Evolutionary conservation across 2,329 filamentous ascomycete species (phyloP), one percentile per base, ranked within the genome.

Genomic region (Zasmidium cellare): DNA sequence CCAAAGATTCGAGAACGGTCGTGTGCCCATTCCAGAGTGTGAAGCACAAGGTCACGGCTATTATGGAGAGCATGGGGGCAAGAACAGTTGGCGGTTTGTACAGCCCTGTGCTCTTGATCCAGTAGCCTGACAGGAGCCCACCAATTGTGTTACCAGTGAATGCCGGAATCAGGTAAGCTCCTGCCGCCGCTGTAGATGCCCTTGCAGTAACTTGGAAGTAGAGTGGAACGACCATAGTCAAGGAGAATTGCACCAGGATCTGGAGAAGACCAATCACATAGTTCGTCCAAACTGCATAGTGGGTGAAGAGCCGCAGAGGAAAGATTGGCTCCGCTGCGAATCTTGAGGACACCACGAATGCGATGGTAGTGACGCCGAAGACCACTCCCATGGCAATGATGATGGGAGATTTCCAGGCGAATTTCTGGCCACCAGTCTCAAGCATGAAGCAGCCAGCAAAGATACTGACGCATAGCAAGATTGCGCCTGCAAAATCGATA

Each of bases 71-170:
- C 0, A 82, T 51, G 0, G 82, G 79, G 0, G 83, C 80, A 0
- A 83, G 51, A 0, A 84, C 74, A 0, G 85, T 75, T 0, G 86
- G 75, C 0, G 69, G 61, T 58, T 86, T 87, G 69, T 87, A 89
- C 1, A 77, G 76, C 0, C 86, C 86, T 0, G 84, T 88, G 19
- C 74, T 76, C 44, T 80, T 79, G 65, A 88, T 87, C 50, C 80
- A 76, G 0, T 76, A 65, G 0, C 88, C 87, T 0, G 85, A 80
- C 0, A 86, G 45, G 1, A 91, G 74, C 0, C 85, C 86, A 1
- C 87, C 87, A 0, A 84, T 58, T 0, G 87, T 83, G 64, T 91
- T 90, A 0, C 87, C 88, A 0, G 83, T 72, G 0, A 91, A 86
- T 0, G 87, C 84, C 0, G 88, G 88, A 44, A 90, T 79, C 0